phyloP scores from a whole-genome alignment of 768 basidiomycete species.

The Macrolepiota dolichaula region DNA sequence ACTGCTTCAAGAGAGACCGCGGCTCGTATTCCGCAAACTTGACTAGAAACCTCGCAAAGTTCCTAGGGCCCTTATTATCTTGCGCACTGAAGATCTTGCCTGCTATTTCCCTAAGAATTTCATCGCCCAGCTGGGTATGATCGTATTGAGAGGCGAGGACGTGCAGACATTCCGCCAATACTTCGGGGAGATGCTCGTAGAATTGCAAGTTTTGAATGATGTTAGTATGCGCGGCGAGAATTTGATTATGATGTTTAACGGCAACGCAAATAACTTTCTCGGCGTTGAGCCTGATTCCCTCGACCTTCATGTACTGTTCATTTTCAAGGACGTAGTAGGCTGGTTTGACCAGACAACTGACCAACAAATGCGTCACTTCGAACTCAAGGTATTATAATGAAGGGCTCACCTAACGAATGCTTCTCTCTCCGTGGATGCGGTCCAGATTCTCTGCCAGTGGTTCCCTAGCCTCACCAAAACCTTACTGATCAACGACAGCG shows the following conservation, averaged over 20 bases:
- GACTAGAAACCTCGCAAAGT: slow-evolving; percentile 82
- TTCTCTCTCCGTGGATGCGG: slow-evolving; percentile 81
- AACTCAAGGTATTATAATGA: background rate
- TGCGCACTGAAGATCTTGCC: slow-evolving; percentile 72
- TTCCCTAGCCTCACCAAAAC: slow-evolving; percentile 58
- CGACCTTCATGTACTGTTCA: slow-evolving; percentile 83
- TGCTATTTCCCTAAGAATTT: slow-evolving; percentile 86
- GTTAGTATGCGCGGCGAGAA: slow-evolving; percentile 78
- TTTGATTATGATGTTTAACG: slow-evolving; percentile 87
- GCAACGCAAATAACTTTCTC: slow-evolving; percentile 90
- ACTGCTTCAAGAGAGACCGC: slow-evolving; percentile 81
- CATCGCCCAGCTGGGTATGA: slow-evolving; percentile 85
- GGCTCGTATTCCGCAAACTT: slow-evolving; percentile 79
- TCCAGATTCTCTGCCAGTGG: slow-evolving; percentile 74
- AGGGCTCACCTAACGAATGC: slow-evolving; percentile 73
- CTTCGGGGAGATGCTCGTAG: slow-evolving; percentile 91
- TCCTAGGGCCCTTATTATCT: slow-evolving; percentile 84
- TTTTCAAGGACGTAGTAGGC: slow-evolving; percentile 85
- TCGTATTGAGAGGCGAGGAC: slow-evolving; percentile 84
- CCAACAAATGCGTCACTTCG: background rate
- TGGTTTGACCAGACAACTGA: slow-evolving; percentile 85
- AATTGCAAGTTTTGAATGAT: slow-evolving; percentile 93
- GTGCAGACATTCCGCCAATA: slow-evolving; percentile 87
- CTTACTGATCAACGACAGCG: slow-evolving; percentile 68
- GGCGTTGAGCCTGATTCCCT: slow-evolving; percentile 66